Evolutionary conservation across 1,284 basidiomycete species (phyloP).

Genomic region (Cryptococcus hybrid): DNA sequence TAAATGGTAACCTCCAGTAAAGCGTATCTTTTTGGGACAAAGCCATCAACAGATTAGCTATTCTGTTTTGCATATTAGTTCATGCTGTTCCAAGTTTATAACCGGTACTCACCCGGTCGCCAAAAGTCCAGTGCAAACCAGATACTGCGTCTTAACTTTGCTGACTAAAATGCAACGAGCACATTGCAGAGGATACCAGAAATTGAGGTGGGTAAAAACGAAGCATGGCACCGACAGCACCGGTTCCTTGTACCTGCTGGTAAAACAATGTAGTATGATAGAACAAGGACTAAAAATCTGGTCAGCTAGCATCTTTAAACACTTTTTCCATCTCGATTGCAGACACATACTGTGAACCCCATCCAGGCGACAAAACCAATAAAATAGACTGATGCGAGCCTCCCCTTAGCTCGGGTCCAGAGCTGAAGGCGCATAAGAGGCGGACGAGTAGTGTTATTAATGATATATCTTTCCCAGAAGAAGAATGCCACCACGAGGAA

Average conservation of each 20-base stretch:
- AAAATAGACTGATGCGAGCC: conserved; percentile 63
- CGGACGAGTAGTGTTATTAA: conserved; percentile 50
- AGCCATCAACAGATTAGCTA: conserved; percentile 70
- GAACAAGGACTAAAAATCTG: conserved; percentile 22
- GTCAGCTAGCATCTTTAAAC: too few relatives aligned
- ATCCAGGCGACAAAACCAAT: conserved; percentile 71
- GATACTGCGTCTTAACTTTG: conserved; percentile 32
- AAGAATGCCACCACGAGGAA: conserved; percentile 62
- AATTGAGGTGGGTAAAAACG: conserved; percentile 74
- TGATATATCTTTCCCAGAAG: conserved; percentile 57
- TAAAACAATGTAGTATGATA: conserved; percentile 45
- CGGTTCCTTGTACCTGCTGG: conserved; percentile 36
- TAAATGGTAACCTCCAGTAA: conserved; percentile 81
- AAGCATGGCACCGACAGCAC: conserved; percentile 64
- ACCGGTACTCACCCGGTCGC: conserved; percentile 49
- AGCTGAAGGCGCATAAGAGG: conserved; percentile 68
- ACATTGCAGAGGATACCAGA: conserved; percentile 67
- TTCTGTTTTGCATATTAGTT: neutral
- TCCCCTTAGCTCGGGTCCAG: conserved; percentile 64
- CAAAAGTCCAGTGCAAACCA: conserved; percentile 62
- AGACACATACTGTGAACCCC: conserved; percentile 53
- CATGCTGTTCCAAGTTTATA: neutral
- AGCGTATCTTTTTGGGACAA: conserved; percentile 60
- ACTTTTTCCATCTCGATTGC: neutral
- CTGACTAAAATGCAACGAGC: conserved; percentile 47